Evolutionary conservation across 23 red algal genomes (phyloP).

Genomic region (Cyanidiococcus yangmingshanensis): DNA sequence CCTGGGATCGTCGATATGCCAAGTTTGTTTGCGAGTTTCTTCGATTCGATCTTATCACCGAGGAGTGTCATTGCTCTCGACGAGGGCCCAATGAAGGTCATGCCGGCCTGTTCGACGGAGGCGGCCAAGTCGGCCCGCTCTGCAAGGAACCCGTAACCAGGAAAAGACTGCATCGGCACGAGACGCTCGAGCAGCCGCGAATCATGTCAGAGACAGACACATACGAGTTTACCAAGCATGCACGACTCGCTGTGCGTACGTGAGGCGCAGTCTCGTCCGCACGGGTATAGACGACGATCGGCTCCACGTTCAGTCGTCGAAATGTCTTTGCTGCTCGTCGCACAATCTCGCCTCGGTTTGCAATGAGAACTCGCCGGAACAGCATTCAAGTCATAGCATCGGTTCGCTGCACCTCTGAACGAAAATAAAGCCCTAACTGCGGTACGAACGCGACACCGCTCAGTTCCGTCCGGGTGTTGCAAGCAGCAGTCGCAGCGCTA

Average conservation of each 20-base stretch:
- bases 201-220: slow-evolving; percentile 26
- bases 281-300: slow-evolving; percentile 22
- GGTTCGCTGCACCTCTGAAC: no score
- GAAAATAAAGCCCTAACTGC: no score
- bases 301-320: not conserved
- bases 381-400: no score
- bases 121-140: slow-evolving; percentile 33
- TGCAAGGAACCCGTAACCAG: slow-evolving; percentile 40
- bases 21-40: slow-evolving; percentile 14
- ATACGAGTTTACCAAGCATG: slow-evolving; percentile 17
- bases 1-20: slow-evolving; percentile 36
- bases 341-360: slow-evolving; percentile 87
- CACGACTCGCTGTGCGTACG: not conserved
- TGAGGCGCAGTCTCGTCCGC: slow-evolving; percentile 6
- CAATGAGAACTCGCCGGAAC: slow-evolving; percentile 45
- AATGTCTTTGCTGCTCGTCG: slow-evolving; percentile 33
- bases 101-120: slow-evolving; percentile 11
- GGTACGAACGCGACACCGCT: no score
- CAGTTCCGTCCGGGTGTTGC: no score
- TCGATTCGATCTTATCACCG: slow-evolving; percentile 35
- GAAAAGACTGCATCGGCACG: slow-evolving; percentile 37
- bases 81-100: slow-evolving; percentile 33
- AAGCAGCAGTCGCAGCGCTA: no score
- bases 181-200: not conserved
- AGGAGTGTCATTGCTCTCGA: not conserved